Evolutionary conservation across 106 monocot genomes (phyloP).

Genomic region (Dioscorea dumetorum): DNA sequence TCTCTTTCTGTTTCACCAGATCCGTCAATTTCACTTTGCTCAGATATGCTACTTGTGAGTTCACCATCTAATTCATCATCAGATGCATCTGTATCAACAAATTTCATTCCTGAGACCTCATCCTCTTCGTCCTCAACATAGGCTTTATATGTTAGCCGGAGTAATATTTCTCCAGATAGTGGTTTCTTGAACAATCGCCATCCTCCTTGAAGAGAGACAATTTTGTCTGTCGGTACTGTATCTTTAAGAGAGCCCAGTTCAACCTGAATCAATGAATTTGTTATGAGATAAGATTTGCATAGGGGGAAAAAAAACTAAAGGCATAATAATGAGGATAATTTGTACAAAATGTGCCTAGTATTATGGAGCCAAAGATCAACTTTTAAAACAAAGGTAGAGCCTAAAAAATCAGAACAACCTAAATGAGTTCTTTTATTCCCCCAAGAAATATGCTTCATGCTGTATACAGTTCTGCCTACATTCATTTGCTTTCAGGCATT

Average conservation of each 20-base stretch:
- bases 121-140: slow-evolving; percentile 85
- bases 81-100: slow-evolving; percentile 36
- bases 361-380: too few species aligned
- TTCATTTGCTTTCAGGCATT: too few species aligned
- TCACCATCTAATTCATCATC: slow-evolving; percentile 47
- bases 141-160: slow-evolving; percentile 75
- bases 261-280: slow-evolving; percentile 30
- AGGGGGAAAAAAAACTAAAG: too few species aligned
- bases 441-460: too few species aligned
- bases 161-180: slow-evolving; percentile 51
- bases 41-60: slow-evolving; percentile 8
- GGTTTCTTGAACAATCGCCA: slow-evolving; percentile 42
- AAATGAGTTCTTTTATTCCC: too few species aligned
- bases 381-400: too few species aligned
- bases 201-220: slow-evolving; percentile 47
- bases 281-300: neutral
- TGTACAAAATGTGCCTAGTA: too few species aligned
- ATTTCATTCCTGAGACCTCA: slow-evolving; percentile 21
- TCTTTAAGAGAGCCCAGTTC: slow-evolving; percentile 67
- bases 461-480: too few species aligned
- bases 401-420: too few species aligned
- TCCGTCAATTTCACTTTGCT: slow-evolving; percentile 11
- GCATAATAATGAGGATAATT: too few species aligned
- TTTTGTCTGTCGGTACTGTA: slow-evolving; percentile 69
- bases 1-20: slow-evolving; percentile 45